Percentiles rank a stretch among this genome's conserved stretches.
These are phyloP conservation scores for Brachypodium distachyon DNA, from an alignment of 202 grass and related monocot genomes.

Conservation along the genomic window DNA sequence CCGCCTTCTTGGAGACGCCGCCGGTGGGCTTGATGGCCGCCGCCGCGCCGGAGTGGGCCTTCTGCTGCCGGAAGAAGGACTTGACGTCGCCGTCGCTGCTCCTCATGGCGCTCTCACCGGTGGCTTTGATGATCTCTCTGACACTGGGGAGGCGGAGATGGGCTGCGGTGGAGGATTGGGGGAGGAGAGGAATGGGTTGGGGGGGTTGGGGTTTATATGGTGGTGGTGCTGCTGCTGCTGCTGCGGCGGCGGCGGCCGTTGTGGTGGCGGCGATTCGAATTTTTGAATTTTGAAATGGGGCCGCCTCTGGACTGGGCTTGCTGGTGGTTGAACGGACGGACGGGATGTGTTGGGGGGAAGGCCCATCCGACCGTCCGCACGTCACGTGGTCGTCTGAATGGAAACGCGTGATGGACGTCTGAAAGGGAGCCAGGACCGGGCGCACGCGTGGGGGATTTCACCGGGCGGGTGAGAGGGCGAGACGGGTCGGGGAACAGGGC, in stretches of 20 bases:
- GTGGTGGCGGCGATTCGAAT: background rate
- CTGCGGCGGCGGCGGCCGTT: slow-evolving; percentile 8
- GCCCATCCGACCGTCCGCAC: no score
- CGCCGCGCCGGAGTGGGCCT: slow-evolving; percentile 13
- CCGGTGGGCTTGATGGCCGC: slow-evolving; percentile 31
- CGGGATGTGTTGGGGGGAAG: no score
- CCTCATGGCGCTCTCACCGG: slow-evolving; percentile 16
- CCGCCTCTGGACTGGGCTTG: no score
- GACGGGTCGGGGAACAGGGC: no score
- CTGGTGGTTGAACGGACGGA: no score
- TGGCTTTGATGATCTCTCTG: background rate
- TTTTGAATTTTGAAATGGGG: slow-evolving; percentile 31
- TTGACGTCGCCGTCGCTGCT: slow-evolving; percentile 33
- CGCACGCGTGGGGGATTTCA: no score
- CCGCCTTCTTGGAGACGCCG: slow-evolving; percentile 28
- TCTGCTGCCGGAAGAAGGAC: slow-evolving; percentile 67
- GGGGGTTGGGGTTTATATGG: background rate
- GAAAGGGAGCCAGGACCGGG: no score
- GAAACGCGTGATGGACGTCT: no score
- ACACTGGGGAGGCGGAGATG: background rate
- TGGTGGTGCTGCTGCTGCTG: no score
- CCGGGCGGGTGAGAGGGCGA: no score
- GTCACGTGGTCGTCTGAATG: no score
- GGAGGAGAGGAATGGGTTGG: background rate
- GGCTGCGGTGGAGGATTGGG: background rate